phyloP scores from a whole-genome alignment of 345 rosid genomes.

The Lepidium aucheri region DNA sequence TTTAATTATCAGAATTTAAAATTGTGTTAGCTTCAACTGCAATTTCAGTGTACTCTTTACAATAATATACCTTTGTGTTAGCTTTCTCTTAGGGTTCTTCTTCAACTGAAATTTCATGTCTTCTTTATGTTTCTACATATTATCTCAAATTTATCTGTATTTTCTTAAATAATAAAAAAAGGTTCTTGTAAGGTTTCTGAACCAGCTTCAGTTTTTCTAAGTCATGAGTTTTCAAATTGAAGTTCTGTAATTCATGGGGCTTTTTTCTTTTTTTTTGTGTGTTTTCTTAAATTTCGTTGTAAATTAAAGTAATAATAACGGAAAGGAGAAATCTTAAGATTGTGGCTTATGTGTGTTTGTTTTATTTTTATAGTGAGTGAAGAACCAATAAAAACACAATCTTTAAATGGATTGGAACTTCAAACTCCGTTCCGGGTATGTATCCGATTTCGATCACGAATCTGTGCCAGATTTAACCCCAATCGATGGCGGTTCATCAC shows the following conservation, averaged over 20 bases:
- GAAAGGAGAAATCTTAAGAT: conserved; percentile 23
- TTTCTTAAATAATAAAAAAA: neutral
- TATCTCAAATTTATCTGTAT: neutral
- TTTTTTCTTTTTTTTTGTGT: neutral
- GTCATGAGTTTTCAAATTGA: neutral
- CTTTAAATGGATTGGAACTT: conserved; percentile 73
- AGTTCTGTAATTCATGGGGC: neutral
- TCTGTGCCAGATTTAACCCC: conserved; percentile 31
- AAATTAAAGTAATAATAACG: neutral
- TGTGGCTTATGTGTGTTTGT: conserved; percentile 1
- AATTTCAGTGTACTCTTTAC: neutral
- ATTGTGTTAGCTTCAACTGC: neutral
- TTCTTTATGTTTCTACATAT: neutral
- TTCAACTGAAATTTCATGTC: neutral
- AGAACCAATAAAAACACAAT: conserved; percentile 1
- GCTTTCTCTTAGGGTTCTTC: neutral
- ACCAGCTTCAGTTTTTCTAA: neutral
- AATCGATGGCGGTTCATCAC: conserved; percentile 22
- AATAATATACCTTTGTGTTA: neutral
- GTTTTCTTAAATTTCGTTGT: neutral
- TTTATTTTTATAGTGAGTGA: conserved; percentile 15
- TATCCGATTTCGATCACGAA: conserved; percentile 47
- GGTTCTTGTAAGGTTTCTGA: neutral
- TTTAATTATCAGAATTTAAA: neutral
- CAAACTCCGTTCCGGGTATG: conserved; percentile 48